Percentiles rank a stretch among this genome's conserved stretches.
phyloP scores from a whole-genome alignment of 2,329 filamentous ascomycete species.

The Aspergillus transmontanensis region DNA sequence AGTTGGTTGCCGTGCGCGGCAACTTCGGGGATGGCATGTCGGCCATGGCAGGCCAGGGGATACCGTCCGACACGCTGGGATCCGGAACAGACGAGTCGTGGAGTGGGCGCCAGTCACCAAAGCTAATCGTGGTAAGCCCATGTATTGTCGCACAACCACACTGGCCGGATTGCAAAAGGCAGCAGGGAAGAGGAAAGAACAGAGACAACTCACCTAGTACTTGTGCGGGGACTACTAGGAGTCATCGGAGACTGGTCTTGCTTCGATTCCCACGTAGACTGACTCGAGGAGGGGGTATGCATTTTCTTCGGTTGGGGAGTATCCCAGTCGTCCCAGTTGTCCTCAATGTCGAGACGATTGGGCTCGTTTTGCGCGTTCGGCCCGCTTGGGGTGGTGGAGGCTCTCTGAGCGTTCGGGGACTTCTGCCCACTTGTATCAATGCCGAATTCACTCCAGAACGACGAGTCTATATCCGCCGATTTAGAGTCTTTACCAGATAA shows the following conservation, averaged over 20 bases:
- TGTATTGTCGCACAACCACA: slow-evolving; percentile 21
- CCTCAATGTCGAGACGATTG: slow-evolving; percentile 47
- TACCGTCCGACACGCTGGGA: slow-evolving; percentile 41
- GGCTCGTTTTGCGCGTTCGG: slow-evolving; percentile 41
- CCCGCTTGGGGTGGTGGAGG: slow-evolving; percentile 34
- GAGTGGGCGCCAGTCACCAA: slow-evolving; percentile 39
- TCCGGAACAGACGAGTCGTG: slow-evolving; percentile 29
- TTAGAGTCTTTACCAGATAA: slow-evolving; percentile 45
- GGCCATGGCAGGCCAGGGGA: slow-evolving; percentile 71
- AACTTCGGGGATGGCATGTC: slow-evolving; percentile 74
- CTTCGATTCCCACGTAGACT: slow-evolving; percentile 55
- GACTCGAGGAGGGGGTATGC: slow-evolving; percentile 49
- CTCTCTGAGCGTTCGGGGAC: slow-evolving; percentile 35
- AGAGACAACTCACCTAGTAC: slow-evolving; percentile 50
- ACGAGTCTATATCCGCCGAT: slow-evolving; percentile 46
- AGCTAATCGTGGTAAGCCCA: slow-evolving; percentile 37
- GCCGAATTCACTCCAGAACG: slow-evolving; percentile 56
- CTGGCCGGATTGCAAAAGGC: not conserved
- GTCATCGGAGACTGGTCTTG: slow-evolving; percentile 48
- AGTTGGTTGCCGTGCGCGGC: slow-evolving; percentile 77
- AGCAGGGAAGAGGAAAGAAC: slow-evolving; percentile 28
- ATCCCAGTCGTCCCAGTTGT: slow-evolving; percentile 60
- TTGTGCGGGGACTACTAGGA: slow-evolving; percentile 55
- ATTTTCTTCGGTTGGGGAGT: slow-evolving; percentile 46
- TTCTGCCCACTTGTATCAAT: slow-evolving; percentile 50